Evolutionary conservation across 2,329 filamentous ascomycete species (phyloP), one percentile per base, ranked within the genome.

Genomic region (Ophiostoma triangulosporum): DNA sequence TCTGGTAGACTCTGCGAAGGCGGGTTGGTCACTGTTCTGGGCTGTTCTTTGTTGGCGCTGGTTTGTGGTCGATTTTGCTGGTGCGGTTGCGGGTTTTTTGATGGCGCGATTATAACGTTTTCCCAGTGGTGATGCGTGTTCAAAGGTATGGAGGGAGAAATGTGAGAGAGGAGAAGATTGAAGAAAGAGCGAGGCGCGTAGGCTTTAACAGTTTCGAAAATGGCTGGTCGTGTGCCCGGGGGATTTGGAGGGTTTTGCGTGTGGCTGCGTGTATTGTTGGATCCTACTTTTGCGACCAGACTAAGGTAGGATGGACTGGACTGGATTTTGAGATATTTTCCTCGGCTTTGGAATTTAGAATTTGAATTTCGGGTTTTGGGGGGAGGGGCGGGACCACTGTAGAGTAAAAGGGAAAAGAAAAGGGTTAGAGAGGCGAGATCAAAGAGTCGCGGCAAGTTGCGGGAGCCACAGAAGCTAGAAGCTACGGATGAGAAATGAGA

Each of bases 391-490:
- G 43, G 43, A 46, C 43, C 40, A 27, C 40, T 46, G 26, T 52
- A 33, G 17, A 51, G 11, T 17, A 22, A 20, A n/a, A 15, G 33
- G 17, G 17, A 35, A 38, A 11, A 17, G 35, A 38, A 27, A 45
- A 27, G 24, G 22, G 22, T 45, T 8, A 45, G 40, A 43, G 35
- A 38, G 17, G n/a, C 17, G 40, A 45, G n/a, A n/a, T n/a, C n/a
- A 26, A n/a, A 29, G 15, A 50, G 32, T 50, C 24, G 46, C 33
- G 45, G 45, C 35, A 31, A 32, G 51, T 20, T 43, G 33, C 45
- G 52, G 52, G 45, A 53, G 38, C 38, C 35, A 48, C 43, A 26
- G 22, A 26, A 45, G 45, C 45, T 33, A 31, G 26, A 29, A 46
- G 46, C 46, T 29, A 22, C 36, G 24, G 45, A 36, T 12, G 48